Evolutionary conservation across 352 stramenopile species (phyloP), one percentile per base, ranked within the genome.

Genomic region (Plasmopara halstedii): DNA sequence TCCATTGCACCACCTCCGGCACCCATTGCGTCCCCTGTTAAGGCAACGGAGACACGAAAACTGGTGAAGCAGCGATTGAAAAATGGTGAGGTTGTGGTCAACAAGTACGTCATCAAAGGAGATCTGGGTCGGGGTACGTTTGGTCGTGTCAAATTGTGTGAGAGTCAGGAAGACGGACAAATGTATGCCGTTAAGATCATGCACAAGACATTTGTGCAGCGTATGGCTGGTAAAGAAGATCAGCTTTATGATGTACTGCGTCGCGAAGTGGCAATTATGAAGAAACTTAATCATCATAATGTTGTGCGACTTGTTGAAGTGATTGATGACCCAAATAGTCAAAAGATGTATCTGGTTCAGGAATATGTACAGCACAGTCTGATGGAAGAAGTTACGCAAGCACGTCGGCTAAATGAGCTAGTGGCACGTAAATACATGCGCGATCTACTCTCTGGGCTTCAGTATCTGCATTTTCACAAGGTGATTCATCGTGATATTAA

Each of bases 201-300:
- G 75, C 77, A 90, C 56, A 88, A 88, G 64, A 91, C 77, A 36
- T 94, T 94, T 39, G 75, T 91, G n/a, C 80, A 90, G 53, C 82
- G 80, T 35, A 90, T 94, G 76, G 76, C 78, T 17, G 77, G 74
- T 20, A 89, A 89, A 38, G 82, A 94, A 47, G 82, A 94, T 47
- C 80, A 86, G 48, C 51, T 91, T 5, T 81, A 91, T 42, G 82
- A 90, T 38, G 82, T 85, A 18, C 39, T 94, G 45, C 75, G 80
- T 7, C 74, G 84, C 18, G 93, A 98, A 62, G 94, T 98, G 18
- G 88, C 87, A 8, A 97, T 98, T 50, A 98, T 98, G 93, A 97
- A 97, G 65, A 96, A 96, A 48, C 69, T 98, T 2, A 87, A 82
- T 48, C 92, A 98, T 60, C 78, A 68, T 20, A 95, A 98, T 60